A percentile compares a stretch with the other conserved stretches of the same genome.
These are phyloP conservation scores for Cymbidium sinense DNA, from an alignment of 106 monocot species.

Conservation along the genomic window DNA sequence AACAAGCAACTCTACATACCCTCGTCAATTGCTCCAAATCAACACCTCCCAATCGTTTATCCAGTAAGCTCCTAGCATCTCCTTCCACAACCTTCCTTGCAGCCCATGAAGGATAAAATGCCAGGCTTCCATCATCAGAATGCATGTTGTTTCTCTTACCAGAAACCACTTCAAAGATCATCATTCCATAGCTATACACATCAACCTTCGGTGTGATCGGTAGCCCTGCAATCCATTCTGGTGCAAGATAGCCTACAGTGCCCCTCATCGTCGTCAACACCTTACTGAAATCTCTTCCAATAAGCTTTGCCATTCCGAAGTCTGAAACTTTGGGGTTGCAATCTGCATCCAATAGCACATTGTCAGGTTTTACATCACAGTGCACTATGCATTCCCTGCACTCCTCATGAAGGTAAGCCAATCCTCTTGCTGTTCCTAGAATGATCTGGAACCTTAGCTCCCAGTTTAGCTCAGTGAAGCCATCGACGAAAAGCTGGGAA, in stretches of 20 bases:
- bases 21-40: slow-evolving; percentile 8
- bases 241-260: slow-evolving; percentile 53
- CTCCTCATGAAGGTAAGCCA: slow-evolving; percentile 34
- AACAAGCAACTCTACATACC: slow-evolving; percentile 15
- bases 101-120: slow-evolving; percentile 36
- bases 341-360: slow-evolving; percentile 40
- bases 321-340: slow-evolving; percentile 45
- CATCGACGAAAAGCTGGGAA: slow-evolving; percentile 15
- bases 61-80: slow-evolving; percentile 9
- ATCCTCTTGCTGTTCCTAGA: slow-evolving; percentile 19
- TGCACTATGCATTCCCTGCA: slow-evolving; percentile 41
- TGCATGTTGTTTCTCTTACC: slow-evolving; percentile 31
- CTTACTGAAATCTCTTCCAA: slow-evolving; percentile 45
- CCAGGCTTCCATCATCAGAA: neutral
- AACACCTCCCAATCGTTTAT: slow-evolving; percentile 16
- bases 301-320: slow-evolving; percentile 59
- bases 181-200: slow-evolving; percentile 62
- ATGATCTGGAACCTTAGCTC: slow-evolving; percentile 20
- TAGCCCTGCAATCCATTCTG: slow-evolving; percentile 53
- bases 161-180: slow-evolving; percentile 51
- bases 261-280: slow-evolving; percentile 59
- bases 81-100: slow-evolving; percentile 21
- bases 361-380: slow-evolving; percentile 39
- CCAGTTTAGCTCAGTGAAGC: slow-evolving; percentile 13
- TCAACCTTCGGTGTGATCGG: slow-evolving; percentile 44